These are phyloP conservation scores for Ophiocordyceps camponoti-floridani DNA, from an alignment of 2,329 filamentous ascomycete genomes.

Conservation along the genomic window DNA sequence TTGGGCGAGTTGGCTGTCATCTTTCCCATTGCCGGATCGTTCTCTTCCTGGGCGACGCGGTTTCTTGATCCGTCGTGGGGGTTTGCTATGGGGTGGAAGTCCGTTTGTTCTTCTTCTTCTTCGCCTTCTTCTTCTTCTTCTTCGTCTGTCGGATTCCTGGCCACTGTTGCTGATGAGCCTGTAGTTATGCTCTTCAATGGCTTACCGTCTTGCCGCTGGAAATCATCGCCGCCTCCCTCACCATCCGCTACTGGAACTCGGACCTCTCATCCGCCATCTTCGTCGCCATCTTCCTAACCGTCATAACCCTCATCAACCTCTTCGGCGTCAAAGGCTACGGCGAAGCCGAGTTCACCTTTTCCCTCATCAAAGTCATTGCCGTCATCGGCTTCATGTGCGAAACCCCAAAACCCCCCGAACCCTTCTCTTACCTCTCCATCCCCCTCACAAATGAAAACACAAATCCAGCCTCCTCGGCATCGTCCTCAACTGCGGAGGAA, in stretches of 20 bases:
- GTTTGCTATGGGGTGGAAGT: conserved; percentile 92
- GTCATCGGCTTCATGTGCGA: conserved; percentile 75
- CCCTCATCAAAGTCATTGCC: conserved; percentile 69
- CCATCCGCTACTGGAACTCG: conserved; percentile 63
- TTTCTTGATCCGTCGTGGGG: conserved; percentile 91
- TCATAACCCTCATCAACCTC: conserved; percentile 68
- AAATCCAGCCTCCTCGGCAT: conserved; percentile 64
- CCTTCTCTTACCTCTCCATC: not conserved
- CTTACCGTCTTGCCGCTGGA: conserved; percentile 68
- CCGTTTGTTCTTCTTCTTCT: conserved; percentile 13
- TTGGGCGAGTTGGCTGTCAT: conserved; percentile 81
- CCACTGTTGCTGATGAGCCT: conserved; percentile 1
- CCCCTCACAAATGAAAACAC: too few relatives aligned
- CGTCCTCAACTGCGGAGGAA: conserved; percentile 70
- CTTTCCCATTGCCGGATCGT: conserved; percentile 82
- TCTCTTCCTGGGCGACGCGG: conserved; percentile 78
- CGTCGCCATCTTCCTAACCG: conserved; percentile 61
- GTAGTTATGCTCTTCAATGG: conserved; percentile 74
- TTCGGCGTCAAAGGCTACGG: conserved; percentile 81
- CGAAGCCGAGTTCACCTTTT: conserved; percentile 78
- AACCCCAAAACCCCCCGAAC: not conserved
- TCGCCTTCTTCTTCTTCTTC: not conserved
- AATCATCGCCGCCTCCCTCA: conserved; percentile 73
- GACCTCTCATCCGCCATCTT: conserved; percentile 52
- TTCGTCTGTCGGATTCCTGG: too few relatives aligned